phyloP scores from a whole-genome alignment of 2,329 filamentous ascomycete genomes.

The Alternaria arbusti region DNA sequence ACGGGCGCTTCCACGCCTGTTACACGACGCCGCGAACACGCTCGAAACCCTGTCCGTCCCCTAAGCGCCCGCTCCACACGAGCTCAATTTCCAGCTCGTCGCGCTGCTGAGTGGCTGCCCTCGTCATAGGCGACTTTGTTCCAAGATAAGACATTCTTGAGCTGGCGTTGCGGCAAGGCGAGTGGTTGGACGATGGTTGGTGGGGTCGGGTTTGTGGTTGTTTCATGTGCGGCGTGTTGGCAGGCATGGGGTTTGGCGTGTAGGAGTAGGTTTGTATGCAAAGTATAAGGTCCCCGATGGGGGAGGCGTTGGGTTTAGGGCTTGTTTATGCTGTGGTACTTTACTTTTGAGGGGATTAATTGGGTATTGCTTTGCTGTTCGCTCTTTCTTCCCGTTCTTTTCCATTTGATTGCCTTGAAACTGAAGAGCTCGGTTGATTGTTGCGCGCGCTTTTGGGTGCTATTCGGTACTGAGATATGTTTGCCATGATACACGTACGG shows the following conservation, averaged over 20 bases:
- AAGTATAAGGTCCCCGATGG: not conserved
- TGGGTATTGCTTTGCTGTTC: not conserved
- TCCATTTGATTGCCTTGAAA: not conserved
- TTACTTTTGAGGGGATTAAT: not conserved
- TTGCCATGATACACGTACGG: constrained; percentile 2
- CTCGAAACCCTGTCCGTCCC: constrained; percentile 1
- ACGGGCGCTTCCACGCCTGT: not conserved
- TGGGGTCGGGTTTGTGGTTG: constrained; percentile 4
- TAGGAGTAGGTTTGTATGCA: constrained; percentile 1
- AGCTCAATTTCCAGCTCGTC: not conserved
- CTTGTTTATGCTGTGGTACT: constrained; percentile 1
- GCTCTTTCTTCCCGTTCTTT: not conserved
- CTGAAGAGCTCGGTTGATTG: not conserved
- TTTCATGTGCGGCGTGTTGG: not conserved
- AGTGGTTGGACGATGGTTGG: not conserved
- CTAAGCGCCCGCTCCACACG: constrained; percentile 3
- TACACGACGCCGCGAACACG: not conserved
- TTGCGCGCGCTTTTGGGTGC: not conserved
- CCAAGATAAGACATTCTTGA: constrained; percentile 3
- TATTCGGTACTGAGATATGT: not conserved
- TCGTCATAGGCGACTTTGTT: not conserved
- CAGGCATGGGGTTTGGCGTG: not conserved
- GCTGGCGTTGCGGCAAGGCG: not conserved
- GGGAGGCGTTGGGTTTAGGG: not conserved
- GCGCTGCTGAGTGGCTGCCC: constrained; percentile 3